phyloP scores from a whole-genome alignment of 108 stramenopile genomes.

The Mayamaea pseudoterrestris region DNA sequence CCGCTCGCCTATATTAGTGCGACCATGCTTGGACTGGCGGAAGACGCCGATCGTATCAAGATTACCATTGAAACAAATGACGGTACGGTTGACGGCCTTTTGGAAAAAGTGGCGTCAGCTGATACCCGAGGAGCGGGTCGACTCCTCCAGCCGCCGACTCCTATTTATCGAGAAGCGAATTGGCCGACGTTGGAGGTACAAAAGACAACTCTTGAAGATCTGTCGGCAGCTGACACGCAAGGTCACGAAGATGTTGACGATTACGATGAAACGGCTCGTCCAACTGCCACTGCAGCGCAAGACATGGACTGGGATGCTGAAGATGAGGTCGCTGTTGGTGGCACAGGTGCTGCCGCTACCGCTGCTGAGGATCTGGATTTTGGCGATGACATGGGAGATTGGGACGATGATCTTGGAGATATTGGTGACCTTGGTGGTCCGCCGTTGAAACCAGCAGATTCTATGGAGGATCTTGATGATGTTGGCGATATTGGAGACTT shows the following conservation, averaged over 20 bases:
- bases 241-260: slow-evolving; percentile 39
- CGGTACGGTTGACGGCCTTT: slow-evolving; percentile 60
- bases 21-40: slow-evolving; percentile 78
- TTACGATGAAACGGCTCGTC: slow-evolving; percentile 22
- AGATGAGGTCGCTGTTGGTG: slow-evolving; percentile 19
- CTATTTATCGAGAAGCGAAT: slow-evolving; percentile 82
- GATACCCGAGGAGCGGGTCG: slow-evolving; percentile 34
- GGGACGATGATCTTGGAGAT: slow-evolving; percentile 81
- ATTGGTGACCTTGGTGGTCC: slow-evolving; percentile 46
- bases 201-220: slow-evolving; percentile 79
- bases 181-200: slow-evolving; percentile 90
- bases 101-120: slow-evolving; percentile 37
- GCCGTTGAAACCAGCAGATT: too few species aligned
- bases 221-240: slow-evolving; percentile 46
- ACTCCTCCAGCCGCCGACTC: slow-evolving; percentile 93
- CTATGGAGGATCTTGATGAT: slow-evolving; percentile 41
- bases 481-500: slow-evolving; percentile 60
- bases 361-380: slow-evolving; percentile 57
- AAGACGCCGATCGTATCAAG: slow-evolving; percentile 87
- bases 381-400: slow-evolving; percentile 59
- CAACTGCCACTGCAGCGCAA: slow-evolving; percentile 31
- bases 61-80: slow-evolving; percentile 81
- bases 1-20: slow-evolving; percentile 92
- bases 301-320: slow-evolving; percentile 27
- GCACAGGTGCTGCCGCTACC: slow-evolving; percentile 26